Conservation (phyloP, 2,329 filamentous ascomycete species). For the Xylaria sp. region DNA sequence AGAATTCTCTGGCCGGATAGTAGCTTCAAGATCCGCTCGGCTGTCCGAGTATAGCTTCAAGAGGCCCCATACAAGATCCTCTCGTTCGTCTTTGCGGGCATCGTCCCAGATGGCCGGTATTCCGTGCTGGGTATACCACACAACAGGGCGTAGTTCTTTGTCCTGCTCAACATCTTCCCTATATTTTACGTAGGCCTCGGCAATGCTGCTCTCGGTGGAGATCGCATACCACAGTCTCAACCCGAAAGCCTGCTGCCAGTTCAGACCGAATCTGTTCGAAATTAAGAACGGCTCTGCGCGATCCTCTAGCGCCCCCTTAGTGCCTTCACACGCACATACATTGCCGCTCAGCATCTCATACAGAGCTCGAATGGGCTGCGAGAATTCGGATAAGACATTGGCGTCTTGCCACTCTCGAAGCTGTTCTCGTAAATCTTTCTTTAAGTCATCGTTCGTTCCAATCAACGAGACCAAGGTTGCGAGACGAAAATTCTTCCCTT, state of each 20-base stretch:
- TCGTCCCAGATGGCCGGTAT: constrained; percentile 71
- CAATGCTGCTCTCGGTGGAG: constrained; percentile 73
- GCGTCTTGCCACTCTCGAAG: constrained; percentile 85
- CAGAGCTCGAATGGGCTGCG: constrained; percentile 82
- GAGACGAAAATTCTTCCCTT: constrained; percentile 83
- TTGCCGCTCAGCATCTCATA: constrained; percentile 93
- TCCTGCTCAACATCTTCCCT: constrained; percentile 77
- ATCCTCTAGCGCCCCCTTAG: constrained; percentile 80
- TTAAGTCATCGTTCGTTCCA: constrained; percentile 75
- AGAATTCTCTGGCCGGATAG: constrained; percentile 80
- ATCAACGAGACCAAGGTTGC: constrained; percentile 86
- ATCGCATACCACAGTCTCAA: constrained; percentile 91
- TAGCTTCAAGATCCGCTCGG: constrained; percentile 70
- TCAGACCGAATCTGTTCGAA: constrained; percentile 82
- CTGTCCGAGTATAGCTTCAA: constrained; percentile 80
- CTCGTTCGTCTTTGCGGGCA: constrained; percentile 65
- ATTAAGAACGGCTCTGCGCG: constrained; percentile 83
- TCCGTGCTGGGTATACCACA: constrained; percentile 74
- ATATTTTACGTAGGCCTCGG: constrained; percentile 78
- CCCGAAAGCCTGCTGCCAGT: constrained; percentile 95
- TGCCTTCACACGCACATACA: constrained; percentile 83
- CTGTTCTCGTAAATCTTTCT: constrained; percentile 81
- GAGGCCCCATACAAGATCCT: constrained; percentile 89
- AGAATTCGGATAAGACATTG: constrained; percentile 88
- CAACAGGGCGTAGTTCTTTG: constrained; percentile 76